Percentiles rank a stretch among this genome's conserved stretches.
phyloP scores from a whole-genome alignment of 257 asterid species.

The Gentiana dahurica region DNA sequence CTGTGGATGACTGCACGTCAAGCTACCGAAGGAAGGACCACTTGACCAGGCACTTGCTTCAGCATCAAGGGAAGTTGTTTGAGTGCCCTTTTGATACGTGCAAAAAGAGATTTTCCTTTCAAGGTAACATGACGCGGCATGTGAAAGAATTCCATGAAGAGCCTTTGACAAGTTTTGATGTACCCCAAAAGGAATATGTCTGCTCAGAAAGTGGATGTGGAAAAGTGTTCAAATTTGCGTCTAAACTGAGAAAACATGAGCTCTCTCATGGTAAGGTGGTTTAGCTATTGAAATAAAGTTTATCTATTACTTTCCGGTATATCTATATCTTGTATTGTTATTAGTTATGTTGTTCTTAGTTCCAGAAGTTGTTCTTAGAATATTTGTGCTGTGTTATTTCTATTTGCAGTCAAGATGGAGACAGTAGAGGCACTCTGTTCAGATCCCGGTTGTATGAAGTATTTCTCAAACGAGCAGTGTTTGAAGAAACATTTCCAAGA shows the following conservation, averaged over 20 bases:
- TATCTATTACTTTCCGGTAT: neutral
- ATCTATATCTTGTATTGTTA: neutral
- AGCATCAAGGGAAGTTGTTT: conserved; percentile 70
- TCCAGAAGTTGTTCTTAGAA: neutral
- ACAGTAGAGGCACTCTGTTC: conserved; percentile 66
- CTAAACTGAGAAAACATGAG: conserved; percentile 61
- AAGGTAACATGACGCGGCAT: conserved; percentile 66
- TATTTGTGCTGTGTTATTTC: conserved; percentile 1
- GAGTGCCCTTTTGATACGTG: conserved; percentile 53
- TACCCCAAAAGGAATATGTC: conserved; percentile 31
- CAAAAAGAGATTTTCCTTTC: conserved; percentile 30
- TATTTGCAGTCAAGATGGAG: conserved; percentile 61
- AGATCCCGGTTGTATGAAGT: conserved; percentile 81
- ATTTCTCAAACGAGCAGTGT: conserved; percentile 56
- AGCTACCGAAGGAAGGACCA: conserved; percentile 86
- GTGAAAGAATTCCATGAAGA: conserved; percentile 53
- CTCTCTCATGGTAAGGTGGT: conserved; percentile 52
- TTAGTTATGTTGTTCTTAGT: neutral
- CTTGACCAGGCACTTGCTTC: conserved; percentile 67
- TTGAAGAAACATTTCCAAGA: conserved; percentile 61
- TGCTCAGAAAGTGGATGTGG: conserved; percentile 79
- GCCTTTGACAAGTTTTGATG: conserved; percentile 20
- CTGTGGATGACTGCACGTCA: conserved; percentile 67
- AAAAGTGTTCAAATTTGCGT: conserved; percentile 55
- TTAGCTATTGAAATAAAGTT: no score